Evolutionary conservation across 2,329 filamentous ascomycete species (phyloP).

Genomic region (Fusarium compactum): DNA sequence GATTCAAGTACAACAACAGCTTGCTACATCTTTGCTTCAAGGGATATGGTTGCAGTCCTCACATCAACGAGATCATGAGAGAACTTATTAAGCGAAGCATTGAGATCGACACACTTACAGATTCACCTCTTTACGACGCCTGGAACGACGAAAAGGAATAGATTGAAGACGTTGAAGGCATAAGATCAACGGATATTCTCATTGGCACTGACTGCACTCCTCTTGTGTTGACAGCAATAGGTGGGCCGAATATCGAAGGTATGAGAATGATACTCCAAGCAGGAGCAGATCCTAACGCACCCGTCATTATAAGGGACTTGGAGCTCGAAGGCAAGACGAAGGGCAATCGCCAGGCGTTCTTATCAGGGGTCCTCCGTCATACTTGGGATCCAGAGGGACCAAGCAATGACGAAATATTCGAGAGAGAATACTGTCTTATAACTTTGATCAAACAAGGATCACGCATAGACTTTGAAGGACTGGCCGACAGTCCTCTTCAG

Average conservation of each 20-base stretch:
- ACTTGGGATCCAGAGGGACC: neutral
- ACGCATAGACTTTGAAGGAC: slow-evolving; percentile 1
- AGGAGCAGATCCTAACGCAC: slow-evolving; percentile 10
- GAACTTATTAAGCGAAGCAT: slow-evolving; percentile 8
- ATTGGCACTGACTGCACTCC: slow-evolving; percentile 13
- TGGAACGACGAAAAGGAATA: neutral
- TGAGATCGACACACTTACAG: slow-evolving; percentile 3
- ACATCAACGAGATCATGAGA: neutral
- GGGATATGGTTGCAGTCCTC: too few species aligned
- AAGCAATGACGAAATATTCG: neutral
- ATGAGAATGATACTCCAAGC: slow-evolving; percentile 8
- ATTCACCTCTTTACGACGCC: neutral
- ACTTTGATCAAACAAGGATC: slow-evolving; percentile 14
- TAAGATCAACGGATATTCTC: neutral
- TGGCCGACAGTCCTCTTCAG: slow-evolving; percentile 3
- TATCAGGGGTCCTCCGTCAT: slow-evolving; percentile 14
- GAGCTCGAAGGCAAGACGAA: neutral
- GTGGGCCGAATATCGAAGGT: neutral
- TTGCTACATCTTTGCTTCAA: slow-evolving; percentile 24
- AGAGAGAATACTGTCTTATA: neutral
- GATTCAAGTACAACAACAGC: slow-evolving; percentile 9
- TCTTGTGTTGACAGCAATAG: slow-evolving; percentile 14
- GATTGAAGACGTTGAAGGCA: neutral
- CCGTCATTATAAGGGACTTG: neutral
- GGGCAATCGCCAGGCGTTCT: slow-evolving; percentile 2